Evolutionary conservation across 2,329 filamentous ascomycete genomes (phyloP).

Genomic region (Trematosphaeria pertusa): DNA sequence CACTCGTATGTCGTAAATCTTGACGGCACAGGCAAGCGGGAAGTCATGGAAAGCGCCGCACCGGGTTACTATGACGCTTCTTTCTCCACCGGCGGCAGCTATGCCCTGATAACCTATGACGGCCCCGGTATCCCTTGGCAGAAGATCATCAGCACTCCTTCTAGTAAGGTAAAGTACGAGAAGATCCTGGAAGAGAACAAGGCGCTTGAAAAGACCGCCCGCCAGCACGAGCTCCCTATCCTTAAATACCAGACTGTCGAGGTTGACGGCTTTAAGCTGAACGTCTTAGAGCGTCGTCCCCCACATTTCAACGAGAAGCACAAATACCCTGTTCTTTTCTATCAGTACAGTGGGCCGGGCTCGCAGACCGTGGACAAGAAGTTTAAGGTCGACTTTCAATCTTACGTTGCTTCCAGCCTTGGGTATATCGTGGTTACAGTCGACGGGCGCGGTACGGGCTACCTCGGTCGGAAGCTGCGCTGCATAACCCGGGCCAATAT

Average conservation of each 20-base stretch:
- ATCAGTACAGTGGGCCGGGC: slow-evolving; percentile 92
- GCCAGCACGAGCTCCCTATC: slow-evolving; percentile 80
- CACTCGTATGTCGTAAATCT: slow-evolving; percentile 91
- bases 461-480: slow-evolving; percentile 81
- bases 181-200: slow-evolving; percentile 81
- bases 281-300: slow-evolving; percentile 83
- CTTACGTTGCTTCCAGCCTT: slow-evolving; percentile 82
- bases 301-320: slow-evolving; percentile 85
- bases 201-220: slow-evolving; percentile 70
- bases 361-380: slow-evolving; percentile 84
- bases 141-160: slow-evolving; percentile 84
- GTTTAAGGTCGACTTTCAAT: slow-evolving; percentile 87
- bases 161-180: slow-evolving; percentile 68
- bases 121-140: slow-evolving; percentile 91
- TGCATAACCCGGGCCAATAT: slow-evolving; percentile 84
- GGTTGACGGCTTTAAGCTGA: slow-evolving; percentile 77
- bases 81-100: slow-evolving; percentile 84
- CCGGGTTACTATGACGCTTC: slow-evolving; percentile 83
- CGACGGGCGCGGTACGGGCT: slow-evolving; percentile 92
- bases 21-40: slow-evolving; percentile 74
- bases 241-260: slow-evolving; percentile 83
- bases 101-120: slow-evolving; percentile 81
- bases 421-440: slow-evolving; percentile 96
- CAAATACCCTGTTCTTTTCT: slow-evolving; percentile 93
- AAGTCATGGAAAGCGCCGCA: slow-evolving; percentile 75